Conservation (phyloP, 441 rosid genomes). For the Gossypium trilobum region DNA sequence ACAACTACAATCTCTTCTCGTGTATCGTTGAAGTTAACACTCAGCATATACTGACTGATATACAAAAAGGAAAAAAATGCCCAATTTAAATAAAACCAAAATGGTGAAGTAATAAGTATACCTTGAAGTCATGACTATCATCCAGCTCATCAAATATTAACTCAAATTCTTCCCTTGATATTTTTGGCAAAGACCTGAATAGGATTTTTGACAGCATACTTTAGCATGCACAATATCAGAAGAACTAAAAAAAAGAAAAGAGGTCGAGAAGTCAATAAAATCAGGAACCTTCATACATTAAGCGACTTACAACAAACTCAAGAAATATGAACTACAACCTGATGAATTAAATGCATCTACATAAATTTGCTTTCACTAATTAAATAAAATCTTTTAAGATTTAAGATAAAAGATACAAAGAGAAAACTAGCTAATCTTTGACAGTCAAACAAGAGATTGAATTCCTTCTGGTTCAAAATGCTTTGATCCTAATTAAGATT, state of each 20-base stretch:
- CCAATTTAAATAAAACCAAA: constrained; percentile 1
- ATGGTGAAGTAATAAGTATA: constrained; percentile 23
- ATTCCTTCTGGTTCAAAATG: not conserved
- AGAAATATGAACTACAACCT: constrained; percentile 4
- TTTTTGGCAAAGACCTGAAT: constrained; percentile 75
- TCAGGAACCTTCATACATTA: not conserved
- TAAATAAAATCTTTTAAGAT: not conserved
- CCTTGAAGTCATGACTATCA: constrained; percentile 88
- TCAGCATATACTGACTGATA: not conserved
- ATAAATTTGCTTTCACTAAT: not conserved
- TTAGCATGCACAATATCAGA: constrained; percentile 8
- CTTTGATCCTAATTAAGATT: not conserved
- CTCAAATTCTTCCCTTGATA: constrained; percentile 73
- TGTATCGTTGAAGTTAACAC: not conserved
- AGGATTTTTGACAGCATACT: constrained; percentile 16
- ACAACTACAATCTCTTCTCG: not conserved
- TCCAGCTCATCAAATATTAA: constrained; percentile 86
- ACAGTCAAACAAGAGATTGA: not conserved
- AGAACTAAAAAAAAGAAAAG: constrained; percentile 8
- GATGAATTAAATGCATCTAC: not conserved
- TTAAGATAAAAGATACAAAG: constrained; percentile 1
- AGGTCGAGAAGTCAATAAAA: not conserved
- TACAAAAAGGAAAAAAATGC: not conserved
- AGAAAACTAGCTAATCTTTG: constrained; percentile 8
- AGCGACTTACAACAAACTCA: not conserved